phyloP scores from a whole-genome alignment of 148 eudicot species.

The Rhododendron kiyosumense region DNA sequence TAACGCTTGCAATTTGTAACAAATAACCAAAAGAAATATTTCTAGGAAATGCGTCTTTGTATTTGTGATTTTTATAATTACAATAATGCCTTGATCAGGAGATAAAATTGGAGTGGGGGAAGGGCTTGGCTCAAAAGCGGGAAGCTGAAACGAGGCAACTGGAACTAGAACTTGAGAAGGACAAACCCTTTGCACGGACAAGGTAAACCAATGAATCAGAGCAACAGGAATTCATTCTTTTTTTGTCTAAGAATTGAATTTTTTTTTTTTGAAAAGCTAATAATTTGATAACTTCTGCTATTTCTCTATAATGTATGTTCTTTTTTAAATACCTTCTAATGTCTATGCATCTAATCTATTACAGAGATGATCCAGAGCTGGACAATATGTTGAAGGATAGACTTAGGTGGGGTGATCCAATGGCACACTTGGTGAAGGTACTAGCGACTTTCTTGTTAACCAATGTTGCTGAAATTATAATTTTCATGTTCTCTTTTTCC shows the following conservation, averaged over 20 bases:
- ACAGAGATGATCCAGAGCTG: slow-evolving; percentile 26
- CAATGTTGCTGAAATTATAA: not conserved
- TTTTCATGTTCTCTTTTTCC: not conserved
- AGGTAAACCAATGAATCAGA: slow-evolving; percentile 44
- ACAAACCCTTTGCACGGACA: slow-evolving; percentile 87
- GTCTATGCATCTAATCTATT: not conserved
- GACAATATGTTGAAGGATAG: slow-evolving; percentile 65
- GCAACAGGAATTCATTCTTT: not conserved
- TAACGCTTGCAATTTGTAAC: not conserved
- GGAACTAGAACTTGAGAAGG: slow-evolving; percentile 80
- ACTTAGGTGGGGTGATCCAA: slow-evolving; percentile 98
- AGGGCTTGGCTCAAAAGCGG: slow-evolving; percentile 95
- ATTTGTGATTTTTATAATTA: not conserved
- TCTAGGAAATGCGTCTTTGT: not conserved
- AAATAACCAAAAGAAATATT: not conserved
- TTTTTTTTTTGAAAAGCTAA: not conserved
- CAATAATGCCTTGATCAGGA: slow-evolving; percentile 43
- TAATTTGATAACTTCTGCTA: not conserved
- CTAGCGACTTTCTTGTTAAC: not conserved
- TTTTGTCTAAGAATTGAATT: not conserved
- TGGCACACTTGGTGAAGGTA: slow-evolving; percentile 97
- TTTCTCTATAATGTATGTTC: slow-evolving; percentile 17
- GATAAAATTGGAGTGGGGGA: slow-evolving; percentile 96
- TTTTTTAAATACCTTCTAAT: not conserved
- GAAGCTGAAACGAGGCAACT: slow-evolving; percentile 73